Evolutionary conservation across 768 basidiomycete species (phyloP).

Genomic region (Podaxis sp.): DNA sequence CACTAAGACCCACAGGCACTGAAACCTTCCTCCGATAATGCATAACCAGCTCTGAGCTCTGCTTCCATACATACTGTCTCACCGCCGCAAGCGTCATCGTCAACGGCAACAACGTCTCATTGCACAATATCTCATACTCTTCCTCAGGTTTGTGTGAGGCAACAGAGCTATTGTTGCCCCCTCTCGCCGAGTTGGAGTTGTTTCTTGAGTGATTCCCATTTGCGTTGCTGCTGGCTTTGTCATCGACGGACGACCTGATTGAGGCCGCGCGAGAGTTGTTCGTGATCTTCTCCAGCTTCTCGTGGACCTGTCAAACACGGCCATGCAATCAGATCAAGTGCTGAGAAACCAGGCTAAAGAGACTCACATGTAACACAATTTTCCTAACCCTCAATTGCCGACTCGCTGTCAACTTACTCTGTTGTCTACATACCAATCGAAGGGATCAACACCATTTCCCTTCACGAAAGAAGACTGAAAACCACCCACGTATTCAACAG

Average conservation of each 20-base stretch:
- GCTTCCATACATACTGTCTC: constrained; percentile 86
- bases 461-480: constrained; percentile 2
- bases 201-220: constrained; percentile 15
- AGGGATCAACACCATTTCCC: not conserved
- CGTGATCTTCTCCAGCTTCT: constrained; percentile 66
- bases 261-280: constrained; percentile 26
- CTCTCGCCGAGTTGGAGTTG: not conserved
- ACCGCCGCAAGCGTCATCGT: constrained; percentile 90
- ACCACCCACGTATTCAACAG: constrained; percentile 76
- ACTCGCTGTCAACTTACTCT: constrained; percentile 86
- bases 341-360: not conserved
- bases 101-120: constrained; percentile 74
- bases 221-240: constrained; percentile 19
- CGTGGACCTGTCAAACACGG: constrained; percentile 57
- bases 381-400: constrained; percentile 84
- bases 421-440: constrained; percentile 37
- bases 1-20: not conserved
- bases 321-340: not conserved
- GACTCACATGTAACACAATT: constrained; percentile 70
- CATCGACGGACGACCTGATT: constrained; percentile 34
- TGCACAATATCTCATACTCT: constrained; percentile 83
- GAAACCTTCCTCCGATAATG: constrained; percentile 56
- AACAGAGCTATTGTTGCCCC: not conserved
- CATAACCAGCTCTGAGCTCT: constrained; percentile 67
- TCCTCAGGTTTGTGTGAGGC: constrained; percentile 47